Evolutionary conservation across 2,329 filamentous ascomycete genomes (phyloP), one percentile per base, ranked within the genome.

Genomic region (Aspergillus pseudoglaucus): DNA sequence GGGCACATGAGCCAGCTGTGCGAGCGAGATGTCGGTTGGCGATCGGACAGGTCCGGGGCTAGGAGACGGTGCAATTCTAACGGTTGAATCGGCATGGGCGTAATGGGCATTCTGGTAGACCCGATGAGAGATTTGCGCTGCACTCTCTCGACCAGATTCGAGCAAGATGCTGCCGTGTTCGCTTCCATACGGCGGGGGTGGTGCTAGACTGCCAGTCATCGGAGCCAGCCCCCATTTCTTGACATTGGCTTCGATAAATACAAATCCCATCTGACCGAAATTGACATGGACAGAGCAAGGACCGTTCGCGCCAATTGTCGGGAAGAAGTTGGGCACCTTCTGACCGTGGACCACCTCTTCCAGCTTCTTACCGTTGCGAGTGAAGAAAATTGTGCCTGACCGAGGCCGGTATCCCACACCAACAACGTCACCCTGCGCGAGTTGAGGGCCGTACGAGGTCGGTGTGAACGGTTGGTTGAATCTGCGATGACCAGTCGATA

Each of bases 151-250:
- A 10, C 93, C 93, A 5, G 88, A 84, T 65, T 96, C 93, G 10
- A 98, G 80, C 23, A 98, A 76, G 58, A 98, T 96, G 64, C 90
- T 96, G 59, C 93, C 93, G 70, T 95, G 90, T 71, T 97, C 93
- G 53, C 89, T 95, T 42, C 93, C 93, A 64, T 98, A 98, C 1
- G 93, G 93, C 44, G 93, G 93, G 39, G 93, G 93, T 14, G 93
- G 93, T 23, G 93, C 93, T 50, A 98, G 77, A 61, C 89, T 95
- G 50, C 93, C 93, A 1, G 89, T 96, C 80, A 94, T 94, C 4
- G 93, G 93, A 42, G 93, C 93, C 47, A 98, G 75, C 2, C 93
- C 93, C 93, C 93, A 98, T 76, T 97, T 98, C 82, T 98, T 98
- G 51, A 98, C 93, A 62, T 98, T 98, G 53, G 91, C 93, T 71